These are phyloP conservation scores for Phaeosphaeriaceae sp. DNA, from an alignment of 2,329 filamentous ascomycete species.

Conservation along the genomic window DNA sequence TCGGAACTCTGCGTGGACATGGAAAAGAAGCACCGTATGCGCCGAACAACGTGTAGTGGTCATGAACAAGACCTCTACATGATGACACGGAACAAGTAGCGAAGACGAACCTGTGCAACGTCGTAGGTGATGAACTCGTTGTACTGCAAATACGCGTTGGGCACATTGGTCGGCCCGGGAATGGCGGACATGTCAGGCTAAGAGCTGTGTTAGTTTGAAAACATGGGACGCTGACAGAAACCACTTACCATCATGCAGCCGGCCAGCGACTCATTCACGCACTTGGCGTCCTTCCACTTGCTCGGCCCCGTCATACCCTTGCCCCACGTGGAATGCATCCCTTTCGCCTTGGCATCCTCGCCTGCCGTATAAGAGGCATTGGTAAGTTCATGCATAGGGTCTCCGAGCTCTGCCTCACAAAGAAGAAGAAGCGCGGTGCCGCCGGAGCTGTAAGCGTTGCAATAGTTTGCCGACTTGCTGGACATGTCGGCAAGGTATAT, in stretches of 20 bases:
- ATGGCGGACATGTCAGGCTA: constrained; percentile 40
- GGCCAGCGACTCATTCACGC: constrained; percentile 68
- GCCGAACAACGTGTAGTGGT: background rate
- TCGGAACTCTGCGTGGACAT: background rate
- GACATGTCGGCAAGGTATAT: constrained; percentile 85
- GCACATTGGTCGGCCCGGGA: constrained; percentile 59
- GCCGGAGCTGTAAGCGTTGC: constrained; percentile 66
- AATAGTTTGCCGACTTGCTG: constrained; percentile 83
- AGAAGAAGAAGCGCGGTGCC: constrained; percentile 77
- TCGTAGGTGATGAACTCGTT: constrained; percentile 80
- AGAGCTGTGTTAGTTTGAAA: constrained; percentile 10
- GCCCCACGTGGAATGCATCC: constrained; percentile 73
- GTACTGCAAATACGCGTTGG: constrained; percentile 62
- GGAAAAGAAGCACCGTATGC: background rate
- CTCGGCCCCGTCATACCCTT: constrained; percentile 69
- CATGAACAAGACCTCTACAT: constrained; percentile 21
- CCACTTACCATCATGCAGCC: constrained; percentile 72
- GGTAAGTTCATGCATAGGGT: constrained; percentile 72
- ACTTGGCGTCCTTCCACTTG: constrained; percentile 77
- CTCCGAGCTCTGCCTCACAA: constrained; percentile 82
- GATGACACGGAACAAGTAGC: constrained; percentile 70
- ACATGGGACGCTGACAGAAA: background rate
- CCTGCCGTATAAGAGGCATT: constrained; percentile 68
- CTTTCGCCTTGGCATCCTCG: constrained; percentile 65
- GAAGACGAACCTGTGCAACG: constrained; percentile 71